phyloP scores from a whole-genome alignment of 2,329 filamentous ascomycete species.

The Helminthosporium solani region DNA sequence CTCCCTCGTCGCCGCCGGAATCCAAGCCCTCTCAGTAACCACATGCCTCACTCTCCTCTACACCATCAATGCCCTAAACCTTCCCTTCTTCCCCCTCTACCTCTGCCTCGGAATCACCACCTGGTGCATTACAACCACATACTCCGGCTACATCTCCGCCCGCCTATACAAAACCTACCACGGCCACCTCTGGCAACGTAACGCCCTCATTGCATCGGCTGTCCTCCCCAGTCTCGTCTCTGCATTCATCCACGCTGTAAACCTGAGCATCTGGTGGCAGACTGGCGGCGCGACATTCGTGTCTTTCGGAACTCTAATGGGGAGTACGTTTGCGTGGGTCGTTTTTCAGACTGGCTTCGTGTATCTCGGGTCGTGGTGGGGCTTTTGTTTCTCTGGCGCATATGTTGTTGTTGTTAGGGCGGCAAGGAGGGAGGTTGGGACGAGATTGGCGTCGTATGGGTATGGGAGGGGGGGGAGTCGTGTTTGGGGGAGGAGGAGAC shows the following conservation, averaged over 20 bases:
- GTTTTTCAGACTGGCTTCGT: conserved; percentile 84
- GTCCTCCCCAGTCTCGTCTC: conserved; percentile 80
- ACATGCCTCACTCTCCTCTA: conserved; percentile 70
- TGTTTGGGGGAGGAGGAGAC: conserved; percentile 88
- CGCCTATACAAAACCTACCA: conserved; percentile 82
- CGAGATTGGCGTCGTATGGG: not conserved
- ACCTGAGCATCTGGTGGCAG: conserved; percentile 88
- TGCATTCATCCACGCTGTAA: conserved; percentile 72
- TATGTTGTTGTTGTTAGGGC: conserved; percentile 28
- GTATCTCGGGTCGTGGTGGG: conserved; percentile 76
- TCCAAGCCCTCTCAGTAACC: conserved; percentile 82
- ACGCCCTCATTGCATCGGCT: conserved; percentile 70
- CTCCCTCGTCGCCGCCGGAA: conserved; percentile 79
- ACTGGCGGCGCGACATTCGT: conserved; percentile 78
- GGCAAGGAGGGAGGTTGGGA: not conserved
- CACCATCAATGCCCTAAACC: conserved; percentile 76
- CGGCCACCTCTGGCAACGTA: conserved; percentile 66
- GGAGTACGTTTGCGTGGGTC: conserved; percentile 74
- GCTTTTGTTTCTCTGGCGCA: conserved; percentile 61
- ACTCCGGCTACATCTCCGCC: conserved; percentile 85
- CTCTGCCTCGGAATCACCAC: conserved; percentile 79
- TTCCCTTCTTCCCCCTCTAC: conserved; percentile 86
- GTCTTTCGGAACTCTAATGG: conserved; percentile 76
- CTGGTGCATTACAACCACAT: conserved; percentile 78
- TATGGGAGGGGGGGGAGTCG: conserved; percentile 36